These are phyloP conservation scores for Elsinoe perseae DNA, from an alignment of 2,329 filamentous ascomycete species.

Conservation along the genomic window DNA sequence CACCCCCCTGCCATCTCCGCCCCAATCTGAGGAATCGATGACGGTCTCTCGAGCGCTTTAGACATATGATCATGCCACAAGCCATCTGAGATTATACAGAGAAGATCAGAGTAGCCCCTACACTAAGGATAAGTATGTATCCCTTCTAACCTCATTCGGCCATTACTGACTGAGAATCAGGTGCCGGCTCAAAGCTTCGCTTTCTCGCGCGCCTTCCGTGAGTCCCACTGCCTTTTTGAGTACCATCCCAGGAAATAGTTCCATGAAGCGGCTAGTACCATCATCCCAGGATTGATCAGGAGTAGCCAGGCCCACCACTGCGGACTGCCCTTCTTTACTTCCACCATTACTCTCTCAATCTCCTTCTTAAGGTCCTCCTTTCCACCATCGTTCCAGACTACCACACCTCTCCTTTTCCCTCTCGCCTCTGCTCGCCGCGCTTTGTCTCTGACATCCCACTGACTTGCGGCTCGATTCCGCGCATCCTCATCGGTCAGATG, in stretches of 20 bases:
- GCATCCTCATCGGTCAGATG: conserved; percentile 82
- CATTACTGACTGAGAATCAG: neutral
- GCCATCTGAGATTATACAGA: conserved; percentile 49
- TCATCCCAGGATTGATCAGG: conserved; percentile 65
- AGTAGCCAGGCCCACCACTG: conserved; percentile 75
- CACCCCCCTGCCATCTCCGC: too few species aligned
- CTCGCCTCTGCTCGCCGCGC: conserved; percentile 64
- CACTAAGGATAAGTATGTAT: conserved; percentile 1
- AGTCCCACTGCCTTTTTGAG: conserved; percentile 65
- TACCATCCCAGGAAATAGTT: conserved; percentile 63
- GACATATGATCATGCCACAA: too few species aligned
- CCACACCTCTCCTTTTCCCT: conserved; percentile 57
- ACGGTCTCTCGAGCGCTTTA: too few species aligned
- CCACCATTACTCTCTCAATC: conserved; percentile 57
- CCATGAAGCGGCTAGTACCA: conserved; percentile 59
- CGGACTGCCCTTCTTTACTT: conserved; percentile 57
- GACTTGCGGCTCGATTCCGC: conserved; percentile 74
- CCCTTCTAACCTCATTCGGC: neutral
- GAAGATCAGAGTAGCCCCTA: conserved; percentile 41
- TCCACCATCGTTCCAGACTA: conserved; percentile 84
- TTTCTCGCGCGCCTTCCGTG: conserved; percentile 48
- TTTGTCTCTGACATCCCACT: conserved; percentile 80
- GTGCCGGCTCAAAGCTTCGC: conserved; percentile 43
- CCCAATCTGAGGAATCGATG: too few species aligned
- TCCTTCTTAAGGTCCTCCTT: conserved; percentile 61